Conservation (phyloP, 805 yeast genomes). For the Starmerella vaccinii region DNA sequence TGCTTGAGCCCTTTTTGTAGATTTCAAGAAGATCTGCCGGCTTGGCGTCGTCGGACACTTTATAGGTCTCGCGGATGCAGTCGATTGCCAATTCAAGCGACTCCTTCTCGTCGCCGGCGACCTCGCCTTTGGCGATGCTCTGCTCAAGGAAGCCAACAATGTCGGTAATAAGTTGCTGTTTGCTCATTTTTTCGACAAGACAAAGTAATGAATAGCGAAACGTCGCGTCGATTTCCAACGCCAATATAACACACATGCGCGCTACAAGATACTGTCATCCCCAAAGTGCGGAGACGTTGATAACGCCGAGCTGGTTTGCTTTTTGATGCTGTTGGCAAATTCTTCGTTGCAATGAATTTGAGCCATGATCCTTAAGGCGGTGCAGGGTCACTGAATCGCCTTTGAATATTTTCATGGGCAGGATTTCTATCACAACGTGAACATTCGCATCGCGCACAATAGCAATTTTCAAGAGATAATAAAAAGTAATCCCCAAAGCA, state of each 20-base stretch:
- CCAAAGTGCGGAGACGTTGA: neutral
- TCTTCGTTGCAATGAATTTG: too few species aligned
- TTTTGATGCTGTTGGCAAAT: too few species aligned
- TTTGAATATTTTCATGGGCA: too few species aligned
- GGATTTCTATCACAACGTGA: too few species aligned
- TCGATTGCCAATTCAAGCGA: conserved; percentile 90
- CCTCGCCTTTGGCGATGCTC: conserved; percentile 49
- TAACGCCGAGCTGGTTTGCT: too few species aligned
- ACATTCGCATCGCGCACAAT: too few species aligned
- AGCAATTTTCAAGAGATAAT: too few species aligned
- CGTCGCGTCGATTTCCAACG: neutral
- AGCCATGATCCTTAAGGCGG: too few species aligned
- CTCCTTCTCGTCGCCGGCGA: conserved; percentile 71
- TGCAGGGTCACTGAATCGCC: too few species aligned
- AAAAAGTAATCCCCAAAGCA: too few species aligned
- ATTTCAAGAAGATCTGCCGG: conserved; percentile 22
- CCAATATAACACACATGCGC: too few species aligned
- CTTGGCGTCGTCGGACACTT: conserved; percentile 39
- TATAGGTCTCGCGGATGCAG: conserved; percentile 81
- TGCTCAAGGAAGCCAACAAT: conserved; percentile 61
- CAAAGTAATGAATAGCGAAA: neutral
- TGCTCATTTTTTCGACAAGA: conserved; percentile 17
- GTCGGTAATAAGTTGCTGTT: conserved; percentile 44
- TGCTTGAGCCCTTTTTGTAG: conserved; percentile 15
- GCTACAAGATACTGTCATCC: neutral